These are phyloP conservation scores for Phytophthora sojae DNA, from an alignment of 352 stramenopile genomes.

Conservation along the genomic window DNA sequence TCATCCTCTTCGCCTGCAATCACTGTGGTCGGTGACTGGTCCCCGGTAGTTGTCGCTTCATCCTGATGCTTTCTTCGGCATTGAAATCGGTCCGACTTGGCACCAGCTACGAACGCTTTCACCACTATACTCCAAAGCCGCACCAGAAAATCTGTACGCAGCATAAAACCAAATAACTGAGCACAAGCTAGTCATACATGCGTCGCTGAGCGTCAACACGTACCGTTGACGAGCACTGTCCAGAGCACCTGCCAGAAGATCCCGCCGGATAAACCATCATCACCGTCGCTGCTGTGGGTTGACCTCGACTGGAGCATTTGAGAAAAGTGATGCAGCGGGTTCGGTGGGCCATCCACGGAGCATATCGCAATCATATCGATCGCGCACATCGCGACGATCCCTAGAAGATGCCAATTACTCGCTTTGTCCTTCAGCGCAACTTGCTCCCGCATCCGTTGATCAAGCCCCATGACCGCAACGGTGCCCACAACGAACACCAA, in stretches of 20 bases:
- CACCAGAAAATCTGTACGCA: constrained; percentile 70
- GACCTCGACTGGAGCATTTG: constrained; percentile 42
- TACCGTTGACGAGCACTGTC: constrained; percentile 83
- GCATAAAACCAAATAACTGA: constrained; percentile 1
- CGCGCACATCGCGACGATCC: constrained; percentile 61
- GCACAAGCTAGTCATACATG: background rate
- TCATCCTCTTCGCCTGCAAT: constrained; percentile 15
- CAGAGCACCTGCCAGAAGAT: constrained; percentile 76
- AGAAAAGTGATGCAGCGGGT: constrained; percentile 62
- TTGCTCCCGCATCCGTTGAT: constrained; percentile 70
- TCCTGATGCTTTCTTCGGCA: constrained; percentile 33
- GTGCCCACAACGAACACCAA: constrained; percentile 72
- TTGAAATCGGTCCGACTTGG: constrained; percentile 49
- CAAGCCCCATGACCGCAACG: constrained; percentile 74
- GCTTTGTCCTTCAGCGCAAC: constrained; percentile 83
- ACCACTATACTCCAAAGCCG: constrained; percentile 62
- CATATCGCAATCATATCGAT: constrained; percentile 71
- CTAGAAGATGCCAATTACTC: constrained; percentile 55
- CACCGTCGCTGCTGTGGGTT: constrained; percentile 31
- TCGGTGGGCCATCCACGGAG: constrained; percentile 67
- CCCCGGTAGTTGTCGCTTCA: constrained; percentile 5
- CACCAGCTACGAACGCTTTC: constrained; percentile 64
- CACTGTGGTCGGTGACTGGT: constrained; percentile 5
- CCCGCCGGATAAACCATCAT: constrained; percentile 18
- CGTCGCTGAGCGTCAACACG: background rate